These are phyloP conservation scores for Phytophthora rubi DNA, from an alignment of 352 stramenopile species.

Conservation along the genomic window DNA sequence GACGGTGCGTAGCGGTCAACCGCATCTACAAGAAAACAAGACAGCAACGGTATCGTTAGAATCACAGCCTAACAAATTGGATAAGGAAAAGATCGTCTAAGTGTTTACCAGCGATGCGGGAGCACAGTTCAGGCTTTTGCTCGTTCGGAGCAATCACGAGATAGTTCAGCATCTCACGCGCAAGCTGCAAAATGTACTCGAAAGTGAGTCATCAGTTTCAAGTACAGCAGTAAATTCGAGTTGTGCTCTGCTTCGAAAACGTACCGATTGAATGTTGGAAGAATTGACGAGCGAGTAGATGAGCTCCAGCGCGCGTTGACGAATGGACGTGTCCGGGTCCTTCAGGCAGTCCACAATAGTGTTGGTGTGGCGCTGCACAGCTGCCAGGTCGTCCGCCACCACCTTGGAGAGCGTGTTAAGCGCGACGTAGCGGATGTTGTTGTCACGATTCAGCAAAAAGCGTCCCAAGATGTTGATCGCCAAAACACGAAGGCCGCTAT, in stretches of 20 bases:
- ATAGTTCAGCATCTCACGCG: constrained; percentile 99
- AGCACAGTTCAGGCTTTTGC: constrained; percentile 95
- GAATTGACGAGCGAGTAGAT: constrained; percentile 99
- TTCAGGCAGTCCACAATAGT: constrained; percentile 96
- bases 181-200: constrained; percentile 63
- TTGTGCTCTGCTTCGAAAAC: neutral
- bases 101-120: constrained; percentile 90
- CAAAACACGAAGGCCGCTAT: constrained; percentile 96
- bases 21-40: constrained; percentile 56
- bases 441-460: constrained; percentile 99
- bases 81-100: neutral
- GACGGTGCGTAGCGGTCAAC: constrained; percentile 86
- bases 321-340: constrained; percentile 98
- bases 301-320: constrained; percentile 98
- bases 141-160: constrained; percentile 96
- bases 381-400: constrained; percentile 89
- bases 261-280: constrained; percentile 94
- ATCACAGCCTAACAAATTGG: neutral
- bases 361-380: constrained; percentile 97
- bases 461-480: constrained; percentile 99
- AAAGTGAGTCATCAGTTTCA: neutral
- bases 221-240: neutral
- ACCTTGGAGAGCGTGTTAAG: constrained; percentile 97
- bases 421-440: constrained; percentile 99
- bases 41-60: neutral